Evolutionary conservation across 2,329 filamentous ascomycete genomes (phyloP).

Genomic region (Diaporthe sp.): DNA sequence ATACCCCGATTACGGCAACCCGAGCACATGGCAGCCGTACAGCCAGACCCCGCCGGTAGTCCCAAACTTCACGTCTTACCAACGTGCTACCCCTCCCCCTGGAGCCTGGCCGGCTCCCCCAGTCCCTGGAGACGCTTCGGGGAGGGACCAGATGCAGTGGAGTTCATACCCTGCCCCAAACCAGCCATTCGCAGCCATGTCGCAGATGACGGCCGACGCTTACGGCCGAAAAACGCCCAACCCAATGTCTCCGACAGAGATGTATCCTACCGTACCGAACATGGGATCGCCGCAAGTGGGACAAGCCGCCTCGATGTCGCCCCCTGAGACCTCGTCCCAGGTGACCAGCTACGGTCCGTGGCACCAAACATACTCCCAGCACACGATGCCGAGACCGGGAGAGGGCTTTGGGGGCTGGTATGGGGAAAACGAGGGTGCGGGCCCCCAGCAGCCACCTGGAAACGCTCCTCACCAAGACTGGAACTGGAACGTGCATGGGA

Average conservation of each 20-base stretch:
- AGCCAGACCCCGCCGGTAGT: conserved; percentile 59
- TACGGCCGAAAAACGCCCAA: conserved; percentile 56
- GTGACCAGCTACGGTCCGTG: conserved; percentile 24
- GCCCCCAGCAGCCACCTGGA: not conserved
- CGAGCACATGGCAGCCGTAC: conserved; percentile 61
- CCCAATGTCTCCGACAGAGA: conserved; percentile 50
- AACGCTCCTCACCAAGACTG: conserved; percentile 10
- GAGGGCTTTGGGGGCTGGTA: conserved; percentile 32
- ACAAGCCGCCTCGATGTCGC: conserved; percentile 23
- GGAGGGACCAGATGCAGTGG: conserved; percentile 59
- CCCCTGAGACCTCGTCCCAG: conserved; percentile 18
- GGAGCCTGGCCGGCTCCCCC: conserved; percentile 44
- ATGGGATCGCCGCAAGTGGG: conserved; percentile 29
- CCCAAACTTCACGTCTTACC: conserved; percentile 61
- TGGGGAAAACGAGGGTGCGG: conserved; percentile 13
- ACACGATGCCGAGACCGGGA: conserved; percentile 19
- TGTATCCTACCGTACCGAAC: conserved; percentile 50
- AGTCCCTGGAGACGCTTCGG: conserved; percentile 44
- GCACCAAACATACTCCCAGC: conserved; percentile 21
- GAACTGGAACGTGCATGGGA: conserved; percentile 16
- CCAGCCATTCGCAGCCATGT: conserved; percentile 53
- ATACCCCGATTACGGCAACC: conserved; percentile 52
- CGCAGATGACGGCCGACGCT: conserved; percentile 44
- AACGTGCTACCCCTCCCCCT: conserved; percentile 50
- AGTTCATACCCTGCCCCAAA: conserved; percentile 52